A percentile compares a stretch with the other conserved stretches of the same genome.
These are phyloP conservation scores for Roridomyces roridus DNA, from an alignment of 768 basidiomycete genomes.

Conservation along the genomic window DNA sequence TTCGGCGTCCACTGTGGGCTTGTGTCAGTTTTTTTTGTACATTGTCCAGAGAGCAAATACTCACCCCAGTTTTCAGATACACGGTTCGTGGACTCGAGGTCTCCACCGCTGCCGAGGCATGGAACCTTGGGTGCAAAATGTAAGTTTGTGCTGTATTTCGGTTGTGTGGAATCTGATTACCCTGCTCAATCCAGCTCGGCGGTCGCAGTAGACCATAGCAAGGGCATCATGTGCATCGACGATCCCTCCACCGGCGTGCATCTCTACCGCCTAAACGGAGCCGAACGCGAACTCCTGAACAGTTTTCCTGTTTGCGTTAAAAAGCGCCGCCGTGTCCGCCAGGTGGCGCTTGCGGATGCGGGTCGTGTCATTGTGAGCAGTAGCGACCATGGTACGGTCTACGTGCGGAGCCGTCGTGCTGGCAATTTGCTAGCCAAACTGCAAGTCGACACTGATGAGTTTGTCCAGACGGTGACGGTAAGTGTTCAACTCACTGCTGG, in stretches of 20 bases:
- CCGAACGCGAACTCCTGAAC: no score
- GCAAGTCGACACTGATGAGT: neutral
- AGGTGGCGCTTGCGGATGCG: neutral
- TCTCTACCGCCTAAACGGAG: slow-evolving; percentile 13
- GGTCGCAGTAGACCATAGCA: slow-evolving; percentile 4
- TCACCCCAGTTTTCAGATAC: slow-evolving; percentile 1
- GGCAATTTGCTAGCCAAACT: neutral
- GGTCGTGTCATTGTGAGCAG: neutral
- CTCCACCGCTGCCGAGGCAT: slow-evolving; percentile 1
- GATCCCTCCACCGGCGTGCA: slow-evolving; percentile 19
- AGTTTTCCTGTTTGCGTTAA: neutral
- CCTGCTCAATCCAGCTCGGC: slow-evolving; percentile 21
- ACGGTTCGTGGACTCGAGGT: neutral
- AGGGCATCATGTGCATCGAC: slow-evolving; percentile 21
- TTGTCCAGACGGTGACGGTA: neutral
- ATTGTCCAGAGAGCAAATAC: neutral
- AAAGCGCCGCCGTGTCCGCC: neutral
- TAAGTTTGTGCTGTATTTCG: neutral
- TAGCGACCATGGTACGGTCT: neutral
- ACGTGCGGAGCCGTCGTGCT: neutral
- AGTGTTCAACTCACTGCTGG: no score
- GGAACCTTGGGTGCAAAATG: slow-evolving; percentile 13
- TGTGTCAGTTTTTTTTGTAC: slow-evolving; percentile 5
- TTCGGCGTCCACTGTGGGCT: slow-evolving; percentile 18
- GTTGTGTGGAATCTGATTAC: no score